Conservation (phyloP, 2,329 filamentous ascomycete genomes). For the Talaromyces islandicus region DNA sequence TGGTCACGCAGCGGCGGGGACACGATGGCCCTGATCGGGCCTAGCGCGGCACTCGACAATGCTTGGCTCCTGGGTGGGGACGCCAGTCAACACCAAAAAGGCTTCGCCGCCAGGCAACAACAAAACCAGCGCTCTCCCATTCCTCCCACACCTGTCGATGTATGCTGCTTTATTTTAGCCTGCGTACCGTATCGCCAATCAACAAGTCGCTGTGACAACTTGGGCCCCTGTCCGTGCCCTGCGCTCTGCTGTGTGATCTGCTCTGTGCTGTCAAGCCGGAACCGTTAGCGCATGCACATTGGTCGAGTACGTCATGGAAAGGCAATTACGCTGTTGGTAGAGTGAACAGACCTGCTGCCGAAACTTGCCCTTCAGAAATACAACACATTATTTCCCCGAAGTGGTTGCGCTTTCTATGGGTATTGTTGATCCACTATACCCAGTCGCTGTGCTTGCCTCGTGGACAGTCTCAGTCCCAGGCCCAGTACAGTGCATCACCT, state of each 20-base stretch:
- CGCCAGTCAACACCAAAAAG: neutral
- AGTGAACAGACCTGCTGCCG: too few species aligned
- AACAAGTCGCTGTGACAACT: neutral
- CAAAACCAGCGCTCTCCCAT: neutral
- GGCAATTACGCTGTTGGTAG: neutral
- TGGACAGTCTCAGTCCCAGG: neutral
- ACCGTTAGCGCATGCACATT: neutral
- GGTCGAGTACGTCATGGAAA: neutral
- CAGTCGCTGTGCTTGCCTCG: neutral
- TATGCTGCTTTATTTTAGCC: neutral
- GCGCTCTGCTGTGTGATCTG: too few species aligned
- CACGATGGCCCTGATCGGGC: neutral
- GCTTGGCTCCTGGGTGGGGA: neutral
- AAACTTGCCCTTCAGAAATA: neutral
- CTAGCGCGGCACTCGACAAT: neutral
- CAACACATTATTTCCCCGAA: neutral
- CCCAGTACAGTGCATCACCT: neutral
- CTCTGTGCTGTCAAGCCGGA: neutral
- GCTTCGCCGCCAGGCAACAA: neutral
- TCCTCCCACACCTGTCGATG: neutral
- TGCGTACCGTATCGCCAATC: neutral
- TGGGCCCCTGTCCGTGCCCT: neutral
- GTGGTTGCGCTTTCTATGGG: neutral
- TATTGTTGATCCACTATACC: neutral
- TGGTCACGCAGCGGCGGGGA: neutral